Percentiles rank a stretch among this genome's conserved stretches.
phyloP scores from a whole-genome alignment of 345 rosid genomes.

The Populus alba region DNA sequence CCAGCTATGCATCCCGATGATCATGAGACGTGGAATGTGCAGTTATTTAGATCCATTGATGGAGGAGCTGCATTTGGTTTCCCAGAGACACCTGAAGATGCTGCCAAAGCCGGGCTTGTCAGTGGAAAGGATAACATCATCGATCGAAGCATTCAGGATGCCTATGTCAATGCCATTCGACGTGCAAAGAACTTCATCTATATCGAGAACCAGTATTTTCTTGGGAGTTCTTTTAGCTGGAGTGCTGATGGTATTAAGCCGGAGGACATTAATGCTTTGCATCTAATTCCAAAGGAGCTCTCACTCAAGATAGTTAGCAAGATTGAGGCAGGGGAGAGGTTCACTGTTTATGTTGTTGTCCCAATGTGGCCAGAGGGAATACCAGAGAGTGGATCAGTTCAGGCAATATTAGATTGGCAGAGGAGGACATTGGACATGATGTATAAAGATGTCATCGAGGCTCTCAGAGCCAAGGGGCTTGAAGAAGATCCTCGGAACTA shows the following conservation, averaged over 20 bases:
- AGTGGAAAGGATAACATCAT: slow-evolving; percentile 97
- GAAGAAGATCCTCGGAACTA: slow-evolving; percentile 82
- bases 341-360: slow-evolving; percentile 78
- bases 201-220: slow-evolving; percentile 94
- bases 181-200: slow-evolving; percentile 95
- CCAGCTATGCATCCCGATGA: slow-evolving; percentile 76
- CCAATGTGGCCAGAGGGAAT: slow-evolving; percentile 99
- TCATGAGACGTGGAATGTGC: slow-evolving; percentile 87
- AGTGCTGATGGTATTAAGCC: slow-evolving; percentile 78
- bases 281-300: slow-evolving; percentile 91
- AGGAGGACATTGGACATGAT: slow-evolving; percentile 94
- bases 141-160: slow-evolving; percentile 96
- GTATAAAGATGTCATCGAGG: slow-evolving; percentile 76
- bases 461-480: slow-evolving; percentile 65
- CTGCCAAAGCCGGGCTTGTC: slow-evolving; percentile 93
- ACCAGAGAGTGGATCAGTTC: slow-evolving; percentile 91
- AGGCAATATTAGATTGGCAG: slow-evolving; percentile 98
- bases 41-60: slow-evolving; percentile 91
- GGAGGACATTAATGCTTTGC: slow-evolving; percentile 81
- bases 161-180: slow-evolving; percentile 85
- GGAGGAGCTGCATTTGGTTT: slow-evolving; percentile 99
- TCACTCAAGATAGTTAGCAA: slow-evolving; percentile 91
- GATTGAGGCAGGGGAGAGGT: slow-evolving; percentile 82
- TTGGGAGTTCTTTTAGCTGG: slow-evolving; percentile 90
- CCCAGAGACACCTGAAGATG: slow-evolving; percentile 94